Base-by-base conservation (phyloP, 805 yeast genomes). In the Danielozyma ontarioensis region DNA sequence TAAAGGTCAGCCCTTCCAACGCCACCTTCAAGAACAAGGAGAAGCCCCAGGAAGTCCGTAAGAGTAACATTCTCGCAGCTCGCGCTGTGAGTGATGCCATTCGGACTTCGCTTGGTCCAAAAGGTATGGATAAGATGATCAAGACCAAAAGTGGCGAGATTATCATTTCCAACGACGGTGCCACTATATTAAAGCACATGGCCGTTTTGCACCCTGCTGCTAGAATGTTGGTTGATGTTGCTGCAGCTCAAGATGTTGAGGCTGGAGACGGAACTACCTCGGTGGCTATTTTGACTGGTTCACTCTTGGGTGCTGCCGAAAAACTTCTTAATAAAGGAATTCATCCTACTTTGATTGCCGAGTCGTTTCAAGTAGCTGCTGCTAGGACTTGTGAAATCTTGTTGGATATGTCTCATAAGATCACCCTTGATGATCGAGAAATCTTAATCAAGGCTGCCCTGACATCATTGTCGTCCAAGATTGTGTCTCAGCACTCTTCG, bases 201-300 rank as follows among this genome's bases (percentile, higher is more conserved):
- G 97, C 98, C 2, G 95, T 93, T 32, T 73, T 93, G 56, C 98
- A 93, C 57, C 99, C 99, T 2, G 99, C 96, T 2, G 98, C 98
- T 1, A 83, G 88, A 53, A 93, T 93, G 97, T 57, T 76, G 52
- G 98, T 93, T 28, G 97, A 93, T 56, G 85, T 93, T 17, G 83
- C 95, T 39, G 96, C 89, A 27, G 97, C 98, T 1, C 99, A 93
- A 64, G 99, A 93, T 51, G 83, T 89, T 25, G 99, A 89, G 61
- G 98, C 97, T n/a, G 99, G 99, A 35, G 99, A 93, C 57, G 99
- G 99, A 44, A 93, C 99, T 22, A 93, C 99, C 0, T 82, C 96
- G 2, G 98, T 93, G 21, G 98, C 94, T 18, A 90, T 93, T 35
- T 70, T 93, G 41, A 86, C 97, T 4, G 99, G 98, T 24, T 90